A percentile compares a stretch with the other conserved stretches of the same genome.
Evolutionary conservation across 1,284 basidiomycete genomes (phyloP).

Genomic region (Phylloporus sp.): DNA sequence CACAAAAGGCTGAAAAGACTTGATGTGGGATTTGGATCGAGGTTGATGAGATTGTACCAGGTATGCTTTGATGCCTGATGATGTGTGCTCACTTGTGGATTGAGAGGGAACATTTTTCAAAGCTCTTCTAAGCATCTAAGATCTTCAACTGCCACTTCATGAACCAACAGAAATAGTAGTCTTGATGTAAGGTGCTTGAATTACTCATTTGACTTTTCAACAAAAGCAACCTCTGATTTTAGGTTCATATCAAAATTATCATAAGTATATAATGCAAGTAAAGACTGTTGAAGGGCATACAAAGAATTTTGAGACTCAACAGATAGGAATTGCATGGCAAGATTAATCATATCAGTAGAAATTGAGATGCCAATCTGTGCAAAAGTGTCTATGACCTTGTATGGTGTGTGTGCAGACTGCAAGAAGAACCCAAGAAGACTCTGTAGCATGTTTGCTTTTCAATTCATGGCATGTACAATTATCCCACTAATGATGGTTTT

Average conservation of each 20-base stretch:
- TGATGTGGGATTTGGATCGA: background rate
- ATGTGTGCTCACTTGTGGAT: background rate
- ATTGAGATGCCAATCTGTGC: constrained; percentile 1
- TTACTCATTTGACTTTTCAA: constrained; percentile 27
- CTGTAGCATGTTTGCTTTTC: constrained; percentile 6
- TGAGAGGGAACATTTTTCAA: constrained; percentile 21
- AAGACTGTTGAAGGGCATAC: background rate
- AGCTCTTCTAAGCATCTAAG: constrained; percentile 33
- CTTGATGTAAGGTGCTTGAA: constrained; percentile 38
- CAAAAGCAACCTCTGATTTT: constrained; percentile 19
- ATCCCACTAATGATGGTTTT: background rate
- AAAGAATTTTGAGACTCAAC: background rate
- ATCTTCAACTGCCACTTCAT: constrained; percentile 24
- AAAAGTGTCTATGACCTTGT: constrained; percentile 6
- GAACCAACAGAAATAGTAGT: constrained; percentile 19
- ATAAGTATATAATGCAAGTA: constrained; percentile 14
- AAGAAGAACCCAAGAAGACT: constrained; percentile 6
- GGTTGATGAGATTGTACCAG: background rate
- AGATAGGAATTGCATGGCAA: background rate
- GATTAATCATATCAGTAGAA: constrained; percentile 2
- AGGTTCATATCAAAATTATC: constrained; percentile 37
- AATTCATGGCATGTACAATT: background rate
- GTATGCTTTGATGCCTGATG: background rate
- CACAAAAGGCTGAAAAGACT: background rate
- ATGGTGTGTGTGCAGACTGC: background rate